Conservation (phyloP, 345 rosid genomes). For the Firmiana major region DNA sequence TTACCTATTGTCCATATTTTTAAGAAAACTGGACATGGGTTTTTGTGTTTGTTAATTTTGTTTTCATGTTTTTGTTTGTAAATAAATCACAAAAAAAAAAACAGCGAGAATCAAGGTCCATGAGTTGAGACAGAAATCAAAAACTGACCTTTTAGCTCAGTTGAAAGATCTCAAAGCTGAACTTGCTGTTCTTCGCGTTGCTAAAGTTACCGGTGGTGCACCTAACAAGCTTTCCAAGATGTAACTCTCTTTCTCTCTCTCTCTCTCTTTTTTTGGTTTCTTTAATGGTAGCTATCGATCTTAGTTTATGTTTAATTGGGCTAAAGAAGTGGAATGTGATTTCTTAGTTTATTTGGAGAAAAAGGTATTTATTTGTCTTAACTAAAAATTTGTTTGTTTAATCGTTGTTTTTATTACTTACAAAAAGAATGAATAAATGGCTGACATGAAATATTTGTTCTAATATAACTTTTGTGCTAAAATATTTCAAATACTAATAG, state of each 20-base stretch:
- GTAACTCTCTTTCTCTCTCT: conserved; percentile 16
- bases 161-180: conserved; percentile 65
- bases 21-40: not conserved
- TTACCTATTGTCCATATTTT: not conserved
- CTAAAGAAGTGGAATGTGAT: not conserved
- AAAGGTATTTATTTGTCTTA: not conserved
- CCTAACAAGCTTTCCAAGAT: conserved; percentile 72
- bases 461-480: not conserved
- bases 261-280: not conserved
- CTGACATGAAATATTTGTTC: not conserved
- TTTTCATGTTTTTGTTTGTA: not conserved
- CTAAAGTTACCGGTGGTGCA: conserved; percentile 74
- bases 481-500: not conserved
- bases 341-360: not conserved
- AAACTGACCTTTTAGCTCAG: conserved; percentile 48
- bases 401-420: not conserved
- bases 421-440: not conserved
- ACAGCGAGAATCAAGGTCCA: conserved; percentile 69
- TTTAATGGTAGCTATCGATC: not conserved
- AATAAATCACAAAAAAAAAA: not conserved
- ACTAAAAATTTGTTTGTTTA: not conserved
- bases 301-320: not conserved
- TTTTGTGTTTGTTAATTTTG: not conserved
- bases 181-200: conserved; percentile 68
- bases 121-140: conserved; percentile 59